phyloP scores from a whole-genome alignment of 805 yeast genomes.

The Wickerhamiella bombiphila region DNA sequence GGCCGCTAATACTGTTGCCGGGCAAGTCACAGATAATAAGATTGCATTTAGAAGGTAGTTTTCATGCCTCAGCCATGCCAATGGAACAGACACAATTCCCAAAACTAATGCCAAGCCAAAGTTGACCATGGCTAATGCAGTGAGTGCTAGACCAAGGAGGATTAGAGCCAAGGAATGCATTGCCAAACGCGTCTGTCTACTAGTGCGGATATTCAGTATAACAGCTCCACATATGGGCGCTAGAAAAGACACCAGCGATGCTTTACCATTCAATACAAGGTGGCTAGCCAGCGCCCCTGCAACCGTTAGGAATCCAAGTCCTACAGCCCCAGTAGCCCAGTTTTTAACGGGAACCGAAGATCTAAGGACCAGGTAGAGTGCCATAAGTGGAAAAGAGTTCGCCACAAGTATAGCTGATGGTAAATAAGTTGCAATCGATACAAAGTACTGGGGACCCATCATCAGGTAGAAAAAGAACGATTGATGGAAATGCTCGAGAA shows the following conservation, averaged over 20 bases:
- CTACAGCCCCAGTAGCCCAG: background rate
- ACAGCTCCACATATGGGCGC: background rate
- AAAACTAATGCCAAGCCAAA: constrained; percentile 65
- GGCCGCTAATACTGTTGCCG: constrained; percentile 30
- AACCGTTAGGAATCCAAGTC: background rate
- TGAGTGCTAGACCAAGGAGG: constrained; percentile 50
- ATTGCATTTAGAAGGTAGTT: constrained; percentile 12
- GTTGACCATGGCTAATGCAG: constrained; percentile 65
- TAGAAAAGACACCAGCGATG: background rate
- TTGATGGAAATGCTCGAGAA: constrained; percentile 92
- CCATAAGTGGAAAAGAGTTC: constrained; percentile 50
- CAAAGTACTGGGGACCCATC: constrained; percentile 64
- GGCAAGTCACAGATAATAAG: constrained; percentile 28
- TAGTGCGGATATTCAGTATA: background rate
- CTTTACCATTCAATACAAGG: background rate
- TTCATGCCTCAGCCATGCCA: constrained; percentile 39
- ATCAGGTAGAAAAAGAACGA: constrained; percentile 85
- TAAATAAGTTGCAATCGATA: constrained; percentile 83
- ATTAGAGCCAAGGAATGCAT: constrained; percentile 37
- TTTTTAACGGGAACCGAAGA: too few species aligned
- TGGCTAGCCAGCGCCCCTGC: background rate
- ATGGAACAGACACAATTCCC: constrained; percentile 60
- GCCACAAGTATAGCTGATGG: constrained; percentile 72
- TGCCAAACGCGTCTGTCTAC: constrained; percentile 4
- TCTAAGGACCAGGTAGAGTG: constrained; percentile 28